phyloP scores from a whole-genome alignment of 768 basidiomycete genomes.

The Termitomyces sp. region DNA sequence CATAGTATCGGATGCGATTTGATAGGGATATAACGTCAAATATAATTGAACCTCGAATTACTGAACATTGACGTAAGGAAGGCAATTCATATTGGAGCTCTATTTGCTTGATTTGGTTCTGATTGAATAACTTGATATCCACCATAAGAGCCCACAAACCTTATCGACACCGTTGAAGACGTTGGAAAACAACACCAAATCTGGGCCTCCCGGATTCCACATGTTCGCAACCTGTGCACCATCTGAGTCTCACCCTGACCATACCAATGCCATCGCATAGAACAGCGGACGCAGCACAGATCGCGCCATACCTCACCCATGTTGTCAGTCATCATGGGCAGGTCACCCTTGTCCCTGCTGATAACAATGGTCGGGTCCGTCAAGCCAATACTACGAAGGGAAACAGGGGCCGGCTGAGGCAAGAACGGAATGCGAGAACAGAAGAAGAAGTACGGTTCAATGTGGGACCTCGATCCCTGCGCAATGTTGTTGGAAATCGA shows the following conservation, averaged over 20 bases:
- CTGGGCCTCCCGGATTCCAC: constrained; percentile 36
- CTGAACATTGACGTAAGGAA: too few species aligned
- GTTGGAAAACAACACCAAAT: constrained; percentile 33
- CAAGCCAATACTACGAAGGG: constrained; percentile 44
- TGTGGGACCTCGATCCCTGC: constrained; percentile 32
- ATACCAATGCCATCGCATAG: constrained; percentile 41
- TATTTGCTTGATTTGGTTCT: too few species aligned
- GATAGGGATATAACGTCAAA: too few species aligned
- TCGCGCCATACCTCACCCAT: constrained; percentile 59
- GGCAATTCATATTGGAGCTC: too few species aligned
- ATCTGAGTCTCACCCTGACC: constrained; percentile 32
- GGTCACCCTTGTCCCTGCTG: constrained; percentile 44
- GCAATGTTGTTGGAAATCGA: constrained; percentile 20
- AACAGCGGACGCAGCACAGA: constrained; percentile 46
- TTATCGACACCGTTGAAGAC: not conserved
- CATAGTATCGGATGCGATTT: too few species aligned
- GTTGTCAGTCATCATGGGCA: constrained; percentile 52
- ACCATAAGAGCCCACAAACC: not conserved
- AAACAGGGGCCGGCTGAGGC: constrained; percentile 27
- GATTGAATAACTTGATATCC: too few species aligned
- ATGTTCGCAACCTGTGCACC: constrained; percentile 28
- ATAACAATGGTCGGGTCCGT: constrained; percentile 46
- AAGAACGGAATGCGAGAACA: constrained; percentile 37
- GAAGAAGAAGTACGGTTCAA: constrained; percentile 47
- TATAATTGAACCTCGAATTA: too few species aligned